Evolutionary conservation across 495 filamentous ascomycete species (phyloP).

Genomic region (Aspergillus carlsbadensis): DNA sequence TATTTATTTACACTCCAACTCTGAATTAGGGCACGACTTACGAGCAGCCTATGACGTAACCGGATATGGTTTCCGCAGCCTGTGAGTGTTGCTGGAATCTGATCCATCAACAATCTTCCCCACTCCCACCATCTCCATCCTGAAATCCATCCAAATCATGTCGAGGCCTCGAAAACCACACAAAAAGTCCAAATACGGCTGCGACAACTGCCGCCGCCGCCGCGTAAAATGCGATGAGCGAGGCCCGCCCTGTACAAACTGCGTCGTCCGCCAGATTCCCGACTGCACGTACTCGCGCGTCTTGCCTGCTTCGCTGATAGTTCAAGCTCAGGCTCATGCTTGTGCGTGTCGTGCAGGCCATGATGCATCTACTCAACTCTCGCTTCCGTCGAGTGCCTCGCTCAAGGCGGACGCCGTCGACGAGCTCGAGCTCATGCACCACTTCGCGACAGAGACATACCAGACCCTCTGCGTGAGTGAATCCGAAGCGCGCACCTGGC

Average conservation of each 20-base stretch:
- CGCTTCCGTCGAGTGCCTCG: not conserved
- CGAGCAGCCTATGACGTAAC: too few species aligned
- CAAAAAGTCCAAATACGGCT: conserved; percentile 50
- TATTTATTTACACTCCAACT: too few species aligned
- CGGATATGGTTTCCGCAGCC: too few species aligned
- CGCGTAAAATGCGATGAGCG: conserved; percentile 44
- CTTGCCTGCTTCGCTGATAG: conserved; percentile 14
- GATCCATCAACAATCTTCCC: too few species aligned
- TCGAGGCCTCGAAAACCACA: conserved; percentile 26
- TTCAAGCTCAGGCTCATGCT: too few species aligned
- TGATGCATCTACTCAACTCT: too few species aligned
- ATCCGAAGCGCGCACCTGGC: conserved; percentile 25
- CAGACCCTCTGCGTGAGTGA: conserved; percentile 22
- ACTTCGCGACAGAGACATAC: conserved; percentile 26
- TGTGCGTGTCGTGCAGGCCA: not conserved
- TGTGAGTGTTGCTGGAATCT: too few species aligned
- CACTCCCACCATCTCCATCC: too few species aligned
- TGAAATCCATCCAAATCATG: too few species aligned
- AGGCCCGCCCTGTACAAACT: conserved; percentile 29
- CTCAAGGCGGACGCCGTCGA: conserved; percentile 7
- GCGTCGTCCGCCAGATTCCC: conserved; percentile 21
- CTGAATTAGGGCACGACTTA: too few species aligned
- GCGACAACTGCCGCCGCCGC: conserved; percentile 47
- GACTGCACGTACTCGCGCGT: conserved; percentile 27
- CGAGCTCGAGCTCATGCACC: conserved; percentile 28